Percentiles rank a stretch among this genome's conserved stretches.
Evolutionary conservation across 2,329 filamentous ascomycete species (phyloP).

Genomic region (Pezicula rhizophila): DNA sequence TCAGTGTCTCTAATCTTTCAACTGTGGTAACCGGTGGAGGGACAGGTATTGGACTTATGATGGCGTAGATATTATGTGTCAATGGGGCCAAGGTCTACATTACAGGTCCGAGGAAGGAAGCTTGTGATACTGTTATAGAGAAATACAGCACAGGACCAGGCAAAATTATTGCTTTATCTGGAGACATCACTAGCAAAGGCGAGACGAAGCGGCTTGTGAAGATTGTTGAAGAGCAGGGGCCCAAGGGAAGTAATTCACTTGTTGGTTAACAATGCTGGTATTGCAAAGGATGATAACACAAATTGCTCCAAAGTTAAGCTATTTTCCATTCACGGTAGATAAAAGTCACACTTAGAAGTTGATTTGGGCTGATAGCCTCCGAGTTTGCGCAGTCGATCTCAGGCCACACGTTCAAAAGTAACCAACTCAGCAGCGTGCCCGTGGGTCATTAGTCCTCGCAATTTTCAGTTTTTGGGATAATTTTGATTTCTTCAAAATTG

Average conservation of each 20-base stretch:
- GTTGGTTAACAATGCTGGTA: constrained; percentile 51
- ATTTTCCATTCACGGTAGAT: constrained; percentile 29
- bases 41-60: constrained; percentile 24
- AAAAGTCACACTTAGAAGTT: neutral
- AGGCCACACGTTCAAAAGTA: constrained; percentile 39
- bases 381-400: constrained; percentile 38
- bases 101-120: constrained; percentile 18
- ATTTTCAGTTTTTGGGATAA: too few species aligned
- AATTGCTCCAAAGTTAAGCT: constrained; percentile 42
- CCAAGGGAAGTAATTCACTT: constrained; percentile 51
- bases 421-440: too few species aligned
- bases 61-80: constrained; percentile 20
- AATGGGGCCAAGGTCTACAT: constrained; percentile 27
- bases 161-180: constrained; percentile 32
- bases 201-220: constrained; percentile 47
- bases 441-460: too few species aligned
- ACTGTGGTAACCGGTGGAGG: constrained; percentile 16
- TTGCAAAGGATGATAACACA: constrained; percentile 46
- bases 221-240: constrained; percentile 46
- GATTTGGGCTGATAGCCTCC: neutral
- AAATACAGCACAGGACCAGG: constrained; percentile 44
- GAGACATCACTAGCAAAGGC: constrained; percentile 53
- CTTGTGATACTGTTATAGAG: constrained; percentile 28
- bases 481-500: too few species aligned
- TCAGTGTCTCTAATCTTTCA: constrained; percentile 14